A percentile compares a stretch with the other conserved stretches of the same genome.
These are phyloP conservation scores for Clonostachys byssicola DNA, from an alignment of 2,329 filamentous ascomycete species.

Conservation along the genomic window DNA sequence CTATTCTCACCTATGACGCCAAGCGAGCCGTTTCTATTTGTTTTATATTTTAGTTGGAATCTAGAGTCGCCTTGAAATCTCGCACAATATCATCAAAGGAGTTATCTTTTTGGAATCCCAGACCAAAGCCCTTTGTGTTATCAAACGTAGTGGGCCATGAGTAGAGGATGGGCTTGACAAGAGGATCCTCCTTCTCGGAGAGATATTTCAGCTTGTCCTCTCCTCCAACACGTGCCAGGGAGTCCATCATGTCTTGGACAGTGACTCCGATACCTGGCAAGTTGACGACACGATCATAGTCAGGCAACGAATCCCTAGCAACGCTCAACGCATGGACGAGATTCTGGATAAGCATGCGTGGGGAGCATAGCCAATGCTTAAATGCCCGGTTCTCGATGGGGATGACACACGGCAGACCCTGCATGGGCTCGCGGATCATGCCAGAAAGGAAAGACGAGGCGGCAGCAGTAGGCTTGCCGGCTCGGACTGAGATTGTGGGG, in stretches of 20 bases:
- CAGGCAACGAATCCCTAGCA: slow-evolving; percentile 5
- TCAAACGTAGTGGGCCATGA: slow-evolving; percentile 46
- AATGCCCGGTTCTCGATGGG: slow-evolving; percentile 37
- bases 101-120: slow-evolving; percentile 43
- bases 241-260: slow-evolving; percentile 43
- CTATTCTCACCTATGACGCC: no score
- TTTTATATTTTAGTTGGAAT: neutral
- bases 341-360: slow-evolving; percentile 37
- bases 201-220: slow-evolving; percentile 32
- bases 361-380: slow-evolving; percentile 41
- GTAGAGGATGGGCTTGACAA: slow-evolving; percentile 40
- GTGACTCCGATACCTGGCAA: slow-evolving; percentile 42
- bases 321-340: slow-evolving; percentile 26
- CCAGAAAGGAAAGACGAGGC: slow-evolving; percentile 54
- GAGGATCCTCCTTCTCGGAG: slow-evolving; percentile 36
- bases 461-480: slow-evolving; percentile 55
- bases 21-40: no score
- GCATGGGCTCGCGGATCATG: slow-evolving; percentile 51
- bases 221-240: slow-evolving; percentile 38
- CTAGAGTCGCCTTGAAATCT: slow-evolving; percentile 6
- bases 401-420: slow-evolving; percentile 36
- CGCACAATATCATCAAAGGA: slow-evolving; percentile 12
- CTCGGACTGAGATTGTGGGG: slow-evolving; percentile 56
- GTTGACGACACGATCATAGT: slow-evolving; percentile 25
- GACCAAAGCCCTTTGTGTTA: slow-evolving; percentile 38